Base-by-base conservation (phyloP, 352 stramenopile genomes). In the Nothophytophthora sp. region DNA sequence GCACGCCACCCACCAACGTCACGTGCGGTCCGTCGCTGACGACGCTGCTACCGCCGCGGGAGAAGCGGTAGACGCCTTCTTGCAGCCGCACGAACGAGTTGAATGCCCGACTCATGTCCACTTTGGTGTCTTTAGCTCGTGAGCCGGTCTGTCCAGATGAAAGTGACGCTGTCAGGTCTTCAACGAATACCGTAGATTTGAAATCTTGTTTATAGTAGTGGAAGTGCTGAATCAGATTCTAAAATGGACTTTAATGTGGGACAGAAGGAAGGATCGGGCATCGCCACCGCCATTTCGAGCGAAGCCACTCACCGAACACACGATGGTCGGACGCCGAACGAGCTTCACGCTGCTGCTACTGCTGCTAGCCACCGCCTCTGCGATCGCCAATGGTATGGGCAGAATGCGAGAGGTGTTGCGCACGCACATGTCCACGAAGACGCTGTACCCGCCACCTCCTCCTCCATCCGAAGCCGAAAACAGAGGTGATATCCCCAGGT, bases 401-500 rank as follows among this genome's bases (percentile, higher is more conserved):
- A 37, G 38, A 28, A 45, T 60, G 10, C 51, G 62, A 12, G 43
- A 70, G 15, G 55, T 86, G 32, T 54, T 90, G 38, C 58, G 43
- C 12, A 60, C 50, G 43, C 72, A 84, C 60, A 92, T 92, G 81
- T 92, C 81, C 10, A 92, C 81, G 43, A 92, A 92, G 67, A 92
- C 76, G 39, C 50, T 84, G 50, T 92, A 92, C 50, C 65, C 75
- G 20, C 46, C 51, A 18, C 66, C 62, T 45, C 37, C 47, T 11
- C 8, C 30, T 25, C 6, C 23, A 67, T 24, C 39, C 36, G 46
- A 50, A 60, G 23, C 40, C 30, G 20, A 43, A 1, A 7, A 32
- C 37, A 15, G 27, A 25, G 1, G n/a, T n/a, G n/a, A 13, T 12
- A 47, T 32, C 20, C 9, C 33, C 12, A 30, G 50, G 22, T 36